These are phyloP conservation scores for Yamadazyma diospyri DNA, from an alignment of 1,139 yeast species.

Conservation along the genomic window DNA sequence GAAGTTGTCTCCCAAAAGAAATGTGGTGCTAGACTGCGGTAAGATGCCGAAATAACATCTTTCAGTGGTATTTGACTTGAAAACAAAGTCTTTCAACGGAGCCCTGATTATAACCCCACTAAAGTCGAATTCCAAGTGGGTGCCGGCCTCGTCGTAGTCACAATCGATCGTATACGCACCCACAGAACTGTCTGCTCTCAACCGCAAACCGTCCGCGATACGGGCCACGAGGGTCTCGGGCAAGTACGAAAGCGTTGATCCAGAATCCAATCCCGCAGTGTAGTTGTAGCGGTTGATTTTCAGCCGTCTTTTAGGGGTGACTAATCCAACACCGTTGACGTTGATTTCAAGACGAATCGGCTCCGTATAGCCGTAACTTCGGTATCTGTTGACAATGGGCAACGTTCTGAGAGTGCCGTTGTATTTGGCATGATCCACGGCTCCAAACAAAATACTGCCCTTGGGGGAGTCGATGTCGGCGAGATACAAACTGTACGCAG, in stretches of 20 bases:
- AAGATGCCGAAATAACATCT: constrained; percentile 25
- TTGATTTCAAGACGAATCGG: constrained; percentile 26
- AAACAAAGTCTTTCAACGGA: constrained; percentile 28
- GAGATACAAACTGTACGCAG: constrained; percentile 36
- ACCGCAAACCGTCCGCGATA: background rate
- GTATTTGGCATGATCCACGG: constrained; percentile 24
- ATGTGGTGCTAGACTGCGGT: constrained; percentile 23
- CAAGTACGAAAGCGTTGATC: constrained; percentile 36
- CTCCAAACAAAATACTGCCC: constrained; percentile 32
- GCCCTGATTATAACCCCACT: constrained; percentile 36
- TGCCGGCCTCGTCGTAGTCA: constrained; percentile 12
- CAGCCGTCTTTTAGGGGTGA: constrained; percentile 4
- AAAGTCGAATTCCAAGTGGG: constrained; percentile 34
- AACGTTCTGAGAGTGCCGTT: constrained; percentile 37
- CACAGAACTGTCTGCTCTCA: constrained; percentile 12
- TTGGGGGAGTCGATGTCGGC: constrained; percentile 30
- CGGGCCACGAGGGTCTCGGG: constrained; percentile 6
- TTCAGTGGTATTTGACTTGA: constrained; percentile 4
- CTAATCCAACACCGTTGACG: constrained; percentile 16
- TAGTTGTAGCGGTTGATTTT: constrained; percentile 8
- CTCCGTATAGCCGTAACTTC: constrained; percentile 10
- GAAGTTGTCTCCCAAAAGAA: constrained; percentile 68
- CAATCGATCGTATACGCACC: constrained; percentile 28
- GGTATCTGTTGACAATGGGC: constrained; percentile 23
- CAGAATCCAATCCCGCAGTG: constrained; percentile 40